Percentiles rank a stretch among this genome's conserved stretches.
Evolutionary conservation across 2,329 filamentous ascomycete species (phyloP).

Genomic region (Sporothrix dimorphospora): DNA sequence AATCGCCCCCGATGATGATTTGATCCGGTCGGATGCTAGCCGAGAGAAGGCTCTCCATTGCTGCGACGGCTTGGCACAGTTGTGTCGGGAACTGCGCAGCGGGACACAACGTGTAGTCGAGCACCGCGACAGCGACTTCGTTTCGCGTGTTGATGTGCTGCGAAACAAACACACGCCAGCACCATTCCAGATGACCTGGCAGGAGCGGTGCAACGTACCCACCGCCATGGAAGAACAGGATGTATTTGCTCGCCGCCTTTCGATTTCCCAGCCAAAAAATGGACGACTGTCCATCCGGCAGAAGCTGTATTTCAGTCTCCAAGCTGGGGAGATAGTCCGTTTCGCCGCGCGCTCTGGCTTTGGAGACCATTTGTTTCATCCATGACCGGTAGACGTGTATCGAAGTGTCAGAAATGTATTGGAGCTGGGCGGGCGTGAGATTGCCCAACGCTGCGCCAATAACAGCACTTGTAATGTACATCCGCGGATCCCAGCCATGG

Average conservation of each 20-base stretch:
- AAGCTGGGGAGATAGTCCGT: not conserved
- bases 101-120: slow-evolving; percentile 11
- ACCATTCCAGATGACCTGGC: not conserved
- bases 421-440: not conserved
- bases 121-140: not conserved
- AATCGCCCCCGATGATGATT: not conserved
- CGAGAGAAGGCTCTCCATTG: not conserved
- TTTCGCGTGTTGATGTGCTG: not conserved
- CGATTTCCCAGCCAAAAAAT: not conserved
- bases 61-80: not conserved
- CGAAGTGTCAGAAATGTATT: not conserved
- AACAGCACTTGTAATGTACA: not conserved
- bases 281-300: not conserved
- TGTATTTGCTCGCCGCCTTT: not conserved
- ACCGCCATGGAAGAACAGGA: slow-evolving; percentile 1
- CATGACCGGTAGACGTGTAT: not conserved
- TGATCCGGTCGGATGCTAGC: not conserved
- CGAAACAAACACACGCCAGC: slow-evolving; percentile 4
- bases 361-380: not conserved
- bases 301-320: not conserved
- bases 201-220: not conserved
- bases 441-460: not conserved
- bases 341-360: not conserved
- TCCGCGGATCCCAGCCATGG: not conserved
- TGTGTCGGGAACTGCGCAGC: not conserved